Conservation (phyloP, 805 yeast genomes). For the Teunomyces kruisii region DNA sequence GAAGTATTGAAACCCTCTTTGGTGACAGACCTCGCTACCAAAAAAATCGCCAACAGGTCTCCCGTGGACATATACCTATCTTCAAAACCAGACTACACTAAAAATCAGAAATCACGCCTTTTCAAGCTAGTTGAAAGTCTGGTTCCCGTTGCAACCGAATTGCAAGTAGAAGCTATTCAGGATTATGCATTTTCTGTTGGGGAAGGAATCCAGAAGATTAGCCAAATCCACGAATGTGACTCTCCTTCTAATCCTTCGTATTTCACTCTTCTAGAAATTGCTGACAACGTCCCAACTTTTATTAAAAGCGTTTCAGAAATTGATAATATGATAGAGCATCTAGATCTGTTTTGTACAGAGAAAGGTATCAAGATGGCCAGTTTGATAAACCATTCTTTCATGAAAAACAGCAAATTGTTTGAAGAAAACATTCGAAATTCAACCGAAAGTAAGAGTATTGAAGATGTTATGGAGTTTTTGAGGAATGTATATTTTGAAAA, state of each 20-base stretch:
- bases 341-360: conserved; percentile 19
- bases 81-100: not conserved
- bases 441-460: conserved; percentile 7
- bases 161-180: conserved; percentile 7
- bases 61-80: not conserved
- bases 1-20: not conserved
- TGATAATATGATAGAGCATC: conserved; percentile 34
- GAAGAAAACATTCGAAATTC: conserved; percentile 7
- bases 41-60: not conserved
- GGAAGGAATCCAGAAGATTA: conserved; percentile 11
- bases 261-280: conserved; percentile 12
- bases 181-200: conserved; percentile 13
- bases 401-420: conserved; percentile 17
- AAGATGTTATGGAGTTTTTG: conserved; percentile 6
- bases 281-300: conserved; percentile 12
- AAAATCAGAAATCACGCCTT: not conserved
- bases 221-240: not conserved
- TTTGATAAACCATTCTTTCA: conserved; percentile 13
- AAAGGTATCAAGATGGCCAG: conserved; percentile 15
- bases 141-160: not conserved
- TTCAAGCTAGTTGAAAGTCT: not conserved
- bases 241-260: conserved; percentile 2
- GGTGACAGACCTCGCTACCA: not conserved
- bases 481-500: not conserved
- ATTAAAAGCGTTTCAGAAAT: conserved; percentile 24